phyloP scores from a whole-genome alignment of 495 filamentous ascomycete genomes.

The Penicillium canescens region DNA sequence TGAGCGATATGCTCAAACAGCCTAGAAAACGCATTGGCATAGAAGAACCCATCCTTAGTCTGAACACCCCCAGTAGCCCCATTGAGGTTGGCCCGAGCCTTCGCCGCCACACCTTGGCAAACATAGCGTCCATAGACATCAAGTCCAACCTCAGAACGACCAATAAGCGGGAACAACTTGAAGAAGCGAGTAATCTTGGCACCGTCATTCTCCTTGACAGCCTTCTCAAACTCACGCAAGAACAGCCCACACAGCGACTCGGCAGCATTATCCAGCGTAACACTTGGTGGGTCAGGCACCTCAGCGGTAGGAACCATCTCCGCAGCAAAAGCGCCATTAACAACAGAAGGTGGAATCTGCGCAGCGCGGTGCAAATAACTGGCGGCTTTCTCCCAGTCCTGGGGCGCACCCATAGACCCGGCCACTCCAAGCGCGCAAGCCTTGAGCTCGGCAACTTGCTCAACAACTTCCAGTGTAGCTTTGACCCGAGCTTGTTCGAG shows the following conservation, averaged over 20 bases:
- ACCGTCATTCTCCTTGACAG: constrained; percentile 79
- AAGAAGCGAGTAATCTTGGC: constrained; percentile 93
- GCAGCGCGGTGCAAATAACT: constrained; percentile 81
- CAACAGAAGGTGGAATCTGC: constrained; percentile 74
- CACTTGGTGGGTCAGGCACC: constrained; percentile 84
- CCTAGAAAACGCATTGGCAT: constrained; percentile 85
- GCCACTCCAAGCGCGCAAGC: constrained; percentile 93
- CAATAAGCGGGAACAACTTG: constrained; percentile 95
- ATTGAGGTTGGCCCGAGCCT: constrained; percentile 79
- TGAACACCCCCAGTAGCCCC: constrained; percentile 57
- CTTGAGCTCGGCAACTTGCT: constrained; percentile 95
- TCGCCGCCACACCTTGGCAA: constrained; percentile 84
- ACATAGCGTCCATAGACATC: constrained; percentile 96
- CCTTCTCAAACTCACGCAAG: constrained; percentile 91
- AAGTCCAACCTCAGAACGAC: constrained; percentile 81
- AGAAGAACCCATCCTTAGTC: constrained; percentile 77
- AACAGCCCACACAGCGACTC: constrained; percentile 89
- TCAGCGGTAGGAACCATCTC: constrained; percentile 93
- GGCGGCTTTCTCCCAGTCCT: constrained; percentile 98
- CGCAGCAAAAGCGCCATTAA: constrained; percentile 84
- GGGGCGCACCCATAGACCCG: constrained; percentile 93
- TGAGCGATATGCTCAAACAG: constrained; percentile 97
- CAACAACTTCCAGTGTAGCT: constrained; percentile 86
- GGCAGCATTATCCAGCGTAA: constrained; percentile 83
- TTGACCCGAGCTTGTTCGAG: constrained; percentile 87